Conservation (phyloP, 345 rosid genomes). For the Pistacia vera region DNA sequence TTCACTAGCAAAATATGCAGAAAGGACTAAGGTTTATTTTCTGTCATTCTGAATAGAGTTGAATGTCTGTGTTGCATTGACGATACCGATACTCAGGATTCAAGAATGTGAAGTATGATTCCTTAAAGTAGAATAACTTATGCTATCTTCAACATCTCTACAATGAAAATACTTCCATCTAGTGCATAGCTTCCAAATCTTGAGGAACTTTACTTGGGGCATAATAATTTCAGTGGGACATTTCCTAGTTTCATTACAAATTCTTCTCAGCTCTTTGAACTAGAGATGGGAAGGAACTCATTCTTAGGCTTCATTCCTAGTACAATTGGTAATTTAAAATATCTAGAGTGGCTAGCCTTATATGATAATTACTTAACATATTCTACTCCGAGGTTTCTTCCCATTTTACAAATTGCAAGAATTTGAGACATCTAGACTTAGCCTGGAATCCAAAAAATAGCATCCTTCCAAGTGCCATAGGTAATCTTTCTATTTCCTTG, state of each 20-base stretch:
- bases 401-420: too few relatives aligned
- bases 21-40: background rate
- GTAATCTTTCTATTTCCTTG: too few relatives aligned
- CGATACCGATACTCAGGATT: too few relatives aligned
- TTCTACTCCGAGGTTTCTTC: too few relatives aligned
- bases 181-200: background rate
- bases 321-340: background rate
- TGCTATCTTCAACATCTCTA: constrained; percentile 8
- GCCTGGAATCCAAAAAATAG: too few relatives aligned
- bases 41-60: too few relatives aligned
- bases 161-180: background rate
- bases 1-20: background rate
- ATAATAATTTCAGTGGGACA: background rate
- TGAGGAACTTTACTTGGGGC: background rate
- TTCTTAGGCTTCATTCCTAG: background rate
- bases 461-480: too few relatives aligned
- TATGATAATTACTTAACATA: background rate
- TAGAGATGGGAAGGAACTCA: background rate
- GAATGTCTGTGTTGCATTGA: too few relatives aligned
- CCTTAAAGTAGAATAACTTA: too few relatives aligned
- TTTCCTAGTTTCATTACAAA: background rate
- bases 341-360: background rate
- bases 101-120: too few relatives aligned
- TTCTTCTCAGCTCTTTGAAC: background rate
- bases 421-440: too few relatives aligned